Percentiles rank a stretch among this genome's conserved stretches.
Conservation (phyloP, 1,284 basidiomycete species). For the Cutaneotrichosporon curvatum region DNA sequence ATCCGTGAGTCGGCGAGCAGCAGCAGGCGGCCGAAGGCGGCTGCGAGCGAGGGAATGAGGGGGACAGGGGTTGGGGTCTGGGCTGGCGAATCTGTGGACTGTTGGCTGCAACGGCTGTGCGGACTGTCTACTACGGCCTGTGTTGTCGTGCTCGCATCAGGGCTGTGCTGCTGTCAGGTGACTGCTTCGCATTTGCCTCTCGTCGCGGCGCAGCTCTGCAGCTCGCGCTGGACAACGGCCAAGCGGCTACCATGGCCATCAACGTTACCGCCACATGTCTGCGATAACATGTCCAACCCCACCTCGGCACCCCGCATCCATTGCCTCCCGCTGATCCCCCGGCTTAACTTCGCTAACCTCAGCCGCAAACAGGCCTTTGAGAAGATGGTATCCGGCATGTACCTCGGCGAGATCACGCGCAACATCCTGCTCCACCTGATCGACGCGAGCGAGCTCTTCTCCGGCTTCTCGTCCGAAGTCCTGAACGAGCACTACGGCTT, state of each 20-base stretch:
- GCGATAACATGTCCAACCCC: no score
- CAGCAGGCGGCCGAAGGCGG: not conserved
- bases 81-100: not conserved
- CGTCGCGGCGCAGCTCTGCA: no score
- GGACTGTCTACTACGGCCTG: no score
- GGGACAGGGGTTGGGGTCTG: not conserved
- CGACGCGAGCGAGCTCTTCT: constrained; percentile 67
- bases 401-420: constrained; percentile 88
- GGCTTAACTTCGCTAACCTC: not conserved
- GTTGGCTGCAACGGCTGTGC: no score
- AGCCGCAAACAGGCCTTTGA: constrained; percentile 84
- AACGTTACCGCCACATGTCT: no score
- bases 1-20: constrained; percentile 53
- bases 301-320: not conserved
- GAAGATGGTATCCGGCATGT: constrained; percentile 99
- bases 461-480: constrained; percentile 61
- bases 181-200: no score
- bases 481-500: constrained; percentile 89
- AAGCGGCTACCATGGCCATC: no score
- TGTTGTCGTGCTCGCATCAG: no score
- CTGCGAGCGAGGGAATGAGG: not conserved
- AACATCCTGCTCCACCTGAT: constrained; percentile 78
- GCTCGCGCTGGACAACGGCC: no score
- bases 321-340: not conserved
- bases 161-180: no score